These are phyloP conservation scores for Phytopythium oedochilum DNA, from an alignment of 352 stramenopile genomes.

Conservation along the genomic window DNA sequence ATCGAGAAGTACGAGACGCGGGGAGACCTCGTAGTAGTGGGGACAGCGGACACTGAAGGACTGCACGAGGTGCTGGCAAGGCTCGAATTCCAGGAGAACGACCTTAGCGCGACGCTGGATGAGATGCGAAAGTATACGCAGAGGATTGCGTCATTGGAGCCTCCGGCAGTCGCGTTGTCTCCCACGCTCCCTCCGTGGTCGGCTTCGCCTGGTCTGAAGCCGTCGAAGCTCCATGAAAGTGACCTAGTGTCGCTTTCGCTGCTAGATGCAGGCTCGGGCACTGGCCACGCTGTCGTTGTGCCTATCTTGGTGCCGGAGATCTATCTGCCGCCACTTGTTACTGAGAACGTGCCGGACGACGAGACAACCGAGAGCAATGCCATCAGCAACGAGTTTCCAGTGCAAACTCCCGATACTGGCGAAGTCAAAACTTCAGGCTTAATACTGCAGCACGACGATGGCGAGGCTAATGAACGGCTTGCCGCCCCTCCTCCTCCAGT, in stretches of 20 bases:
- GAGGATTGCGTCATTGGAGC: background rate
- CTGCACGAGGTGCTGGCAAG: background rate
- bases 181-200: background rate
- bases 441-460: background rate
- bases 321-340: background rate
- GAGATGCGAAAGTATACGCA: conserved; percentile 1
- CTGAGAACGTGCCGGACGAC: background rate
- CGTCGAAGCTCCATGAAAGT: background rate
- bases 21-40: conserved; percentile 1
- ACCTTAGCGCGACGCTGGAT: background rate
- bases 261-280: background rate
- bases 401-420: background rate
- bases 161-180: background rate
- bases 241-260: background rate
- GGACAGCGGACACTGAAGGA: background rate
- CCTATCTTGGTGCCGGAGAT: background rate
- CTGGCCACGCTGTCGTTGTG: background rate
- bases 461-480: no score
- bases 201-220: background rate
- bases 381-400: no score
- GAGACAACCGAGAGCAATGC: background rate
- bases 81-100: background rate
- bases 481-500: background rate
- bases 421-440: background rate
- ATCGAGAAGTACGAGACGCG: conserved; percentile 1